phyloP scores from a whole-genome alignment of 208 protist species.

The Crithidia mellificae region DNA sequence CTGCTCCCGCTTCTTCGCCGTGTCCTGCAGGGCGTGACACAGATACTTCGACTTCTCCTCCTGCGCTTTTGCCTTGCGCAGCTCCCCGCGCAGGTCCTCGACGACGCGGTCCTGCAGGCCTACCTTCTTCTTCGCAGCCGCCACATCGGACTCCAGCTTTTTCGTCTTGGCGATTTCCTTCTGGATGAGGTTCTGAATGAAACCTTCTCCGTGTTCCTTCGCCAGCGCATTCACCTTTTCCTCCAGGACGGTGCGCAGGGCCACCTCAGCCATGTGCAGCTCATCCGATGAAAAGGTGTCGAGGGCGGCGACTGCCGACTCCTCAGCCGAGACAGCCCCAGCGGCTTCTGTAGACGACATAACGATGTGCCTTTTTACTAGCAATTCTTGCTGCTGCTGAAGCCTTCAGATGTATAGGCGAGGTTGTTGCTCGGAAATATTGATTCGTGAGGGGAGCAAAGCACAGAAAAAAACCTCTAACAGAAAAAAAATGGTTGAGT shows the following conservation, averaged over 20 bases:
- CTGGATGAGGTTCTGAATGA: slow-evolving; percentile 69
- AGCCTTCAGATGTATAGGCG: no score
- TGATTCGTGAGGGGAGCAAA: no score
- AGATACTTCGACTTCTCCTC: slow-evolving; percentile 41
- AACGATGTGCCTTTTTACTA: no score
- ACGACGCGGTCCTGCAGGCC: slow-evolving; percentile 35
- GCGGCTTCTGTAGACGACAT: slow-evolving; percentile 14
- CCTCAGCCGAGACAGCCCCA: background rate
- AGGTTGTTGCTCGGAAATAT: no score
- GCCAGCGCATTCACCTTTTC: slow-evolving; percentile 45
- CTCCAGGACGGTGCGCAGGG: slow-evolving; percentile 27
- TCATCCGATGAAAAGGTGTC: slow-evolving; percentile 27
- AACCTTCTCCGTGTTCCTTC: slow-evolving; percentile 51
- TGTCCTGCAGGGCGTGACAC: slow-evolving; percentile 57
- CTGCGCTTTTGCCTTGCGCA: slow-evolving; percentile 29
- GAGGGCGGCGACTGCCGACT: slow-evolving; percentile 14
- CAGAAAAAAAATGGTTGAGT: no score
- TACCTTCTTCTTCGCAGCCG: slow-evolving; percentile 55
- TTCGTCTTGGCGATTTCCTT: slow-evolving; percentile 71
- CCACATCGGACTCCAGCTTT: slow-evolving; percentile 70
- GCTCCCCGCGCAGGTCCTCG: slow-evolving; percentile 32
- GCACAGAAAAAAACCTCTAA: no score
- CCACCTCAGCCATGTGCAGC: slow-evolving; percentile 35
- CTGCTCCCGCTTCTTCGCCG: slow-evolving; percentile 50
- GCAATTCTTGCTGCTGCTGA: no score